Base-by-base conservation (phyloP, 2,329 filamentous ascomycete species). In the Talaromyces sp. region DNA sequence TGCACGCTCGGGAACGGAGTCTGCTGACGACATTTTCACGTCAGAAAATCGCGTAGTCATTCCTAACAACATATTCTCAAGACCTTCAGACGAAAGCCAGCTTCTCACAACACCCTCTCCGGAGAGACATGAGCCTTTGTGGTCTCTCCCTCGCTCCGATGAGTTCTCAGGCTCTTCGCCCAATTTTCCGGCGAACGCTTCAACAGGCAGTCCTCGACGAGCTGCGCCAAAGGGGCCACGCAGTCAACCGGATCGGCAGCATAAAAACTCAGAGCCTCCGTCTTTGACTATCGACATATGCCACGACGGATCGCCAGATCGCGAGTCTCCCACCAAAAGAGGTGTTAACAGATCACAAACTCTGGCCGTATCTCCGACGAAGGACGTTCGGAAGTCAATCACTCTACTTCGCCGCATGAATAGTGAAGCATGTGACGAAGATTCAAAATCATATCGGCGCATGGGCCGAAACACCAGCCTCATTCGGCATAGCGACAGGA, bases 221-320 rank as follows among this genome's bases (percentile, higher is more conserved):
- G 69, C 73, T 9, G 66, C 64, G 1, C 70, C 75, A 9, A 75
- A 72, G 54, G 73, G 74, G 1, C 73, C 73, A 14, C 73, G 74
- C 33, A 72, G 25, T 31, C 74, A 73, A 61, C 74, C 73, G 0
- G 61, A 40, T 3, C 67, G 60, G n/a, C 46, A 67, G 28, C 48
- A 61, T 23, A 68, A 68, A 18, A 71, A 67, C 39, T 72, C 66
- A 52, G 64, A 66, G 2, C 31, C 48, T 39, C 23, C 25, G 46
- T 46, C 55, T n/a, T 44, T 35, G 25, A 37, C 48, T 12, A 14
- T 63, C 18, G 40, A 62, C n/a, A 50, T 54, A 23, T 31, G 55
- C 18, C 18, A 42, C 35, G 33, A 50, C 21, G 42, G 54, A 35
- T 42, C 42, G 3, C 37, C 58, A 12, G 28, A 6, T 48, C 39